Base-by-base conservation (phyloP, 192 early-diverging fungal genomes). In the Irineochytrium annulatum region DNA sequence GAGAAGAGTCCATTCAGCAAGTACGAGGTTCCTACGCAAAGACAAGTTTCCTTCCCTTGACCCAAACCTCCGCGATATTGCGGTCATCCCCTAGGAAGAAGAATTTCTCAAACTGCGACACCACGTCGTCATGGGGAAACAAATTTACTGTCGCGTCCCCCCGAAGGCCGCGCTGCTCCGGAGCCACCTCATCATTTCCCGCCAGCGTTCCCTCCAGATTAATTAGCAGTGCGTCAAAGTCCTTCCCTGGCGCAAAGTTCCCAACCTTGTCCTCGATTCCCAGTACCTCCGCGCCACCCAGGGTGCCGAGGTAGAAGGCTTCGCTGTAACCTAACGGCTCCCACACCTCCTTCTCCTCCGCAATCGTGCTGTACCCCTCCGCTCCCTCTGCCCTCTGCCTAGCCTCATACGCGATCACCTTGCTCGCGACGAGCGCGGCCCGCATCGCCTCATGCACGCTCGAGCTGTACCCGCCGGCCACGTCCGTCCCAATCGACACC, bases 401-500 rank as follows among this genome's bases (percentile, higher is more conserved):
- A 27, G 68, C 41, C 19, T 48, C 33, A 44, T 79, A 76, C 27
- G 77, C 67, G 43, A 81, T 60, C n/a, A 87, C 83, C 35, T 89
- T 86, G 37, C 83, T 87, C 26, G 88, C 87, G 2, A 83, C 79
- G 8, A 90, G 79, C 0, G 91, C 86, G 54, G 85, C 81, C 34
- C 95, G 86, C 69, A 95, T 89, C 34, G 91, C 88, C 59, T 94
- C 90, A 39, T 95, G 63, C 24, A 98, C 89, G 14, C 85, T 89
- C 22, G 91, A 87, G 2, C 85, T 73, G 66, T 85, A 93, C 26
- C 95, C 95, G 34, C 91, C 95, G 41, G 91, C 85, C 22, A 93
- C 87, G 71, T 98, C 95, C 11, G 91, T 98, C 31, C 95, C 95
- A 41, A 98, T 78, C 3, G 92, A 91, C n/a, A 95, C 87, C 58